Conservation (phyloP, 148 eudicot species). For the Hydrangea macrophylla region DNA sequence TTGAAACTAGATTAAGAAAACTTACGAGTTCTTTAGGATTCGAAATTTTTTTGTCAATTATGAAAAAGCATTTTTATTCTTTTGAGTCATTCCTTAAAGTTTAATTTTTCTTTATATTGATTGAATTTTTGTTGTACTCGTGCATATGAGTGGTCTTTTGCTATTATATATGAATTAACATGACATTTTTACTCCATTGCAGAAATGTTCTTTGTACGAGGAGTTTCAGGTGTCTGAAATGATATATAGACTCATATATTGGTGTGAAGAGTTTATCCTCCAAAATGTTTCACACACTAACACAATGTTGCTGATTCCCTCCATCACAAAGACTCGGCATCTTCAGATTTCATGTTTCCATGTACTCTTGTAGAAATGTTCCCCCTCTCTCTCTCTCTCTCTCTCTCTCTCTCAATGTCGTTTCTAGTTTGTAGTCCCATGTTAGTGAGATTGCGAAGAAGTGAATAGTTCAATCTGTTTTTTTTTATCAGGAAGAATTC, state of each 20-base stretch:
- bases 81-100: background rate
- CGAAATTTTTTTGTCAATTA: no score
- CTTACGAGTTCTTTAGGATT: no score
- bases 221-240: slow-evolving; percentile 35
- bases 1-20: no score
- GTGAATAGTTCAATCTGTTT: background rate
- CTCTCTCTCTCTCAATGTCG: background rate
- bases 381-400: background rate
- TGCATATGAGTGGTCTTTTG: background rate
- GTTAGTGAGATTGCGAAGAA: background rate
- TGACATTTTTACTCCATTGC: slow-evolving; percentile 12
- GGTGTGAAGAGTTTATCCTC: background rate
- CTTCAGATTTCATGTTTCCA: background rate
- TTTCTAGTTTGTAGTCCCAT: background rate
- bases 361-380: background rate
- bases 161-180: background rate
- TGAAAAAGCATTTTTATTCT: no score
- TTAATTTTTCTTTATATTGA: background rate
- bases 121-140: background rate
- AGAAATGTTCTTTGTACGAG: slow-evolving; percentile 47
- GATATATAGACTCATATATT: slow-evolving; percentile 6
- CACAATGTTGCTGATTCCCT: slow-evolving; percentile 4
- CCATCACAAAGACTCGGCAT: background rate
- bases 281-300: background rate
- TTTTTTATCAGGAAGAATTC: background rate